Conservation (phyloP, 2,329 filamentous ascomycete species). For the Epichloe glyceriae region DNA sequence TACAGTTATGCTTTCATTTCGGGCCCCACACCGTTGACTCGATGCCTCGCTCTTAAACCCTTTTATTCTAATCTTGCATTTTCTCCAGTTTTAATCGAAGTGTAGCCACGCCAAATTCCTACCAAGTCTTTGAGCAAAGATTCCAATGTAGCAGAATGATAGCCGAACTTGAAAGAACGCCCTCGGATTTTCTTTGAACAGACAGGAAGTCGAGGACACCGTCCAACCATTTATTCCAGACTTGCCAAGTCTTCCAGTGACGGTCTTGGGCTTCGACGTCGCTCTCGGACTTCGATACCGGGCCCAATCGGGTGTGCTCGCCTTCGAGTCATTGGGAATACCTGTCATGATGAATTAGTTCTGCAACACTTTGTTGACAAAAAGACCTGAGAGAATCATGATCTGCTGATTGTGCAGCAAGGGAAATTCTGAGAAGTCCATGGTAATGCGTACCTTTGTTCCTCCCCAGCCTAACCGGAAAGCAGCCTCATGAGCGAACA, state of each 20-base stretch:
- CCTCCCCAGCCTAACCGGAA: conserved; percentile 87
- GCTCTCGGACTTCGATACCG: conserved; percentile 67
- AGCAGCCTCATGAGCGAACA: conserved; percentile 91
- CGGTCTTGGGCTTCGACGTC: conserved; percentile 42
- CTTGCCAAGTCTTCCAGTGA: conserved; percentile 54
- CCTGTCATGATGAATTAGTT: conserved; percentile 23
- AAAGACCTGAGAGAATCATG: not conserved
- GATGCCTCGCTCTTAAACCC: not conserved
- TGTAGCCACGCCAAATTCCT: too few species aligned
- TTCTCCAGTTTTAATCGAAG: too few species aligned
- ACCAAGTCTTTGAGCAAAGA: too few species aligned
- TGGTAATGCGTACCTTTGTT: conserved; percentile 55
- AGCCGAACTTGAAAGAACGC: not conserved
- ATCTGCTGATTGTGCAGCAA: not conserved
- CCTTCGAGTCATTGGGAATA: conserved; percentile 48
- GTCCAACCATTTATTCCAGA: conserved; percentile 43
- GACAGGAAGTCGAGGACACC: not conserved
- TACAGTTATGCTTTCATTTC: not conserved
- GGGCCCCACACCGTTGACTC: too few species aligned
- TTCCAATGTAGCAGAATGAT: too few species aligned
- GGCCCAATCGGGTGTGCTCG: conserved; percentile 58
- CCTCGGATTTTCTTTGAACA: not conserved
- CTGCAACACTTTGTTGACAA: not conserved
- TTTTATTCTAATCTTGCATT: too few species aligned
- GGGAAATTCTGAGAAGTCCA: not conserved